A percentile compares a stretch with the other conserved stretches of the same genome.
Conservation (phyloP, 2,329 filamentous ascomycete genomes). For the Calonectria pauciramosa region DNA sequence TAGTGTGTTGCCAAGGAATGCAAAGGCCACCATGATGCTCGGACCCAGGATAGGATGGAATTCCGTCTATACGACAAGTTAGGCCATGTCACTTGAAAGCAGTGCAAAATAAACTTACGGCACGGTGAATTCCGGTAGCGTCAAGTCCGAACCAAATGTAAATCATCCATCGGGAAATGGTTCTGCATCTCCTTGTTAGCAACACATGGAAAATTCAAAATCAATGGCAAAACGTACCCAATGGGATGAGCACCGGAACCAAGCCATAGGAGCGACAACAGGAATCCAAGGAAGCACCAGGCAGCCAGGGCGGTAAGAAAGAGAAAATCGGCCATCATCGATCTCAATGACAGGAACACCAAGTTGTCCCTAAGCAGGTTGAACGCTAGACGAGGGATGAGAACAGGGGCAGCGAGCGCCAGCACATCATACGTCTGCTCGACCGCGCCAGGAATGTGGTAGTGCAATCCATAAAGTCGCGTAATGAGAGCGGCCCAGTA, state of each 20-base stretch:
- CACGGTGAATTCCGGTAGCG: conserved; percentile 73
- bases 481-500: conserved; percentile 78
- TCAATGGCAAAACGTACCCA: conserved; percentile 56
- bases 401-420: conserved; percentile 82
- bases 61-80: conserved; percentile 61
- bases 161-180: conserved; percentile 91
- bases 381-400: conserved; percentile 85
- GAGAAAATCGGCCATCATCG: conserved; percentile 91
- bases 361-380: conserved; percentile 88
- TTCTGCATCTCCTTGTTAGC: conserved; percentile 54
- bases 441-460: conserved; percentile 57
- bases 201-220: not conserved
- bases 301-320: conserved; percentile 79
- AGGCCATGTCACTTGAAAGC: conserved; percentile 8
- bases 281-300: conserved; percentile 88
- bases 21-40: conserved; percentile 84
- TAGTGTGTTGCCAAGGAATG: conserved; percentile 87
- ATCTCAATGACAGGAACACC: conserved; percentile 83
- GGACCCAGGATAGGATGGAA: conserved; percentile 87
- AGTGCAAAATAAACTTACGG: conserved; percentile 53
- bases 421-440: conserved; percentile 83
- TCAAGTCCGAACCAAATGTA: conserved; percentile 95
- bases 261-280: conserved; percentile 85
- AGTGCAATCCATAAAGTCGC: conserved; percentile 73
- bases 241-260: conserved; percentile 73